A percentile compares a stretch with the other conserved stretches of the same genome.
Evolutionary conservation across 2,329 filamentous ascomycete species (phyloP).

Genomic region (Alternaria sp.): DNA sequence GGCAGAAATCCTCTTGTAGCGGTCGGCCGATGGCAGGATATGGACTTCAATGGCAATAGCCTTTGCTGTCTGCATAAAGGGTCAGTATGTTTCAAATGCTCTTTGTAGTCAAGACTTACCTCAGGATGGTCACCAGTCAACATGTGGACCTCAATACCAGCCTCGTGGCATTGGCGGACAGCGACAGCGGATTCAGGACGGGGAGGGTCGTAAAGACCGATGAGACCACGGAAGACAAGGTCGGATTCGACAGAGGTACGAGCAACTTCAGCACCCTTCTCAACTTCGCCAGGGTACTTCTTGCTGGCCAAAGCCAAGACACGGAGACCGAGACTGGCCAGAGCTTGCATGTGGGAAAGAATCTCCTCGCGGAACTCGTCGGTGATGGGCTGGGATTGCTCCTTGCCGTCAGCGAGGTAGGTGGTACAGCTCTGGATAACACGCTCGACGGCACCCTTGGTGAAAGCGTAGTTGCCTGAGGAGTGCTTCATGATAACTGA

Average conservation of each 20-base stretch:
- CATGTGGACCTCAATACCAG: constrained; percentile 58
- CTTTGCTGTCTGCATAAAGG: neutral
- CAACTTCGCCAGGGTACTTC: constrained; percentile 48
- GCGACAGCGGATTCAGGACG: constrained; percentile 74
- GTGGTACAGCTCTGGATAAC: constrained; percentile 68
- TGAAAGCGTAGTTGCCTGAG: constrained; percentile 55
- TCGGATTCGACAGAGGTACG: constrained; percentile 70
- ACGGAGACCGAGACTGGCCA: constrained; percentile 70
- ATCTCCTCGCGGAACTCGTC: constrained; percentile 63
- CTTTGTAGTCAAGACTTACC: constrained; percentile 43
- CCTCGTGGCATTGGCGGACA: constrained; percentile 52
- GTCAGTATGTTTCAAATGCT: neutral
- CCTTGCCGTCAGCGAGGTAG: constrained; percentile 54
- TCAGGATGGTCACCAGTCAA: constrained; percentile 56
- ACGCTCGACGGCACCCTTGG: constrained; percentile 73
- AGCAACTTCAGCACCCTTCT: constrained; percentile 54
- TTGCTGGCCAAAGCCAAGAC: constrained; percentile 70
- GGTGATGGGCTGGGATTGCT: constrained; percentile 52
- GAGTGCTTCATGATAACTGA: constrained; percentile 67
- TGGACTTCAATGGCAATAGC: constrained; percentile 56
- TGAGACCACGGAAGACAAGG: constrained; percentile 77
- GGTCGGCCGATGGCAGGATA: constrained; percentile 47
- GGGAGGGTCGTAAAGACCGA: constrained; percentile 85
- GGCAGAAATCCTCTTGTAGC: constrained; percentile 29
- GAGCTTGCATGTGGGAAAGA: constrained; percentile 70